Conservation (phyloP, 371 early-diverging fungal genomes). For the Smittium culicis region DNA sequence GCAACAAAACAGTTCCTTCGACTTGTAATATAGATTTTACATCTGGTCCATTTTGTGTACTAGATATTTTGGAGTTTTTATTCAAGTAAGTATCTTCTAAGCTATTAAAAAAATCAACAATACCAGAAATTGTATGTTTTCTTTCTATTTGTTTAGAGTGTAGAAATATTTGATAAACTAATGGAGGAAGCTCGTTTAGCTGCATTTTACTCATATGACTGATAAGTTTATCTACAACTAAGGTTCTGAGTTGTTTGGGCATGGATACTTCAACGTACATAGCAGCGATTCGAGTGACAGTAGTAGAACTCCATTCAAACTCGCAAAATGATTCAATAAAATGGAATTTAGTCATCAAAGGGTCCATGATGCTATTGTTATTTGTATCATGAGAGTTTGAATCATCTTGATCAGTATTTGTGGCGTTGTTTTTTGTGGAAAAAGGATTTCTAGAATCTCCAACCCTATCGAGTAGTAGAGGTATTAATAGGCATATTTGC, state of each 20-base stretch:
- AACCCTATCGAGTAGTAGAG: neutral
- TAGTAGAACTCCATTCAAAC: neutral
- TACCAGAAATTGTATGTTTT: conserved; percentile 17
- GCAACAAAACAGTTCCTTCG: conserved; percentile 30
- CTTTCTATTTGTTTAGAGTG: conserved; percentile 19
- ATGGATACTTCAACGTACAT: neutral
- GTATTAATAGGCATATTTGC: neutral
- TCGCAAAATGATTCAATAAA: neutral
- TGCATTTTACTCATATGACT: conserved; percentile 1
- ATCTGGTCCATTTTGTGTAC: neutral
- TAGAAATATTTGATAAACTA: conserved; percentile 29
- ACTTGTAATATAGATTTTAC: conserved; percentile 16
- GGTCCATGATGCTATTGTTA: too few relatives aligned
- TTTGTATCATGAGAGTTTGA: neutral
- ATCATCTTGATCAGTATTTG: neutral
- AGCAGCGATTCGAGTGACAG: neutral
- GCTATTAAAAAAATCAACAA: conserved; percentile 23
- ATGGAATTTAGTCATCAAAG: neutral
- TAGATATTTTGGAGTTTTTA: neutral
- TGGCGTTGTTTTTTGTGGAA: neutral
- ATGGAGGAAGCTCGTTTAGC: conserved; percentile 21
- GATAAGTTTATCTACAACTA: neutral
- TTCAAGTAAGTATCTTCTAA: conserved; percentile 12
- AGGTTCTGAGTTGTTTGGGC: neutral
- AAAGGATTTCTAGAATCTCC: neutral